Conservation (phyloP, 116 monocot species). For the Posidonia oceanica region DNA sequence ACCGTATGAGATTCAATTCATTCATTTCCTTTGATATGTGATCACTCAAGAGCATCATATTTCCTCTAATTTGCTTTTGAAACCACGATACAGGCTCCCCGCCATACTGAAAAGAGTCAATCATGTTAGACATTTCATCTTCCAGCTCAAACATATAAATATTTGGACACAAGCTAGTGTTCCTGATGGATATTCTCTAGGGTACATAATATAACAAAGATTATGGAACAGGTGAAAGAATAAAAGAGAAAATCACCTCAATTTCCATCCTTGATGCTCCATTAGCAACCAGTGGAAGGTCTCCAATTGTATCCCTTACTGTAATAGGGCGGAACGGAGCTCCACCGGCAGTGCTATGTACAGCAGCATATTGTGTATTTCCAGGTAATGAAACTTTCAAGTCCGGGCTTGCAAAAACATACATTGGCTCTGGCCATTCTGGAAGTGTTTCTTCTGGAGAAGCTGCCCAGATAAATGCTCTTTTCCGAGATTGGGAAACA, state of each 20-base stretch:
- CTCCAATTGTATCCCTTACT: slow-evolving; percentile 90
- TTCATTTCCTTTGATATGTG: slow-evolving; percentile 99
- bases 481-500: slow-evolving; percentile 92
- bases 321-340: slow-evolving; percentile 92
- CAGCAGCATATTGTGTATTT: slow-evolving; percentile 51
- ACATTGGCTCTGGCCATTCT: slow-evolving; percentile 98
- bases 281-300: slow-evolving; percentile 73
- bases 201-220: background rate
- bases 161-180: background rate
- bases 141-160: background rate
- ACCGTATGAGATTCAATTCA: slow-evolving; percentile 83
- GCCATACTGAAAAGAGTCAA: slow-evolving; percentile 39
- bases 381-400: slow-evolving; percentile 59
- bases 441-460: slow-evolving; percentile 82
- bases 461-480: slow-evolving; percentile 98
- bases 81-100: slow-evolving; percentile 75
- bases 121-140: background rate
- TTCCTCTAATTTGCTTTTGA: slow-evolving; percentile 83
- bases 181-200: background rate
- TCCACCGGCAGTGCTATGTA: slow-evolving; percentile 62
- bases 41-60: slow-evolving; percentile 39
- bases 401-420: slow-evolving; percentile 86
- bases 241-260: slow-evolving; percentile 27
- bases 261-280: slow-evolving; percentile 62
- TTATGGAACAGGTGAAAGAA: background rate